phyloP scores from a whole-genome alignment of 805 yeast genomes.

The Pichia eremophila region DNA sequence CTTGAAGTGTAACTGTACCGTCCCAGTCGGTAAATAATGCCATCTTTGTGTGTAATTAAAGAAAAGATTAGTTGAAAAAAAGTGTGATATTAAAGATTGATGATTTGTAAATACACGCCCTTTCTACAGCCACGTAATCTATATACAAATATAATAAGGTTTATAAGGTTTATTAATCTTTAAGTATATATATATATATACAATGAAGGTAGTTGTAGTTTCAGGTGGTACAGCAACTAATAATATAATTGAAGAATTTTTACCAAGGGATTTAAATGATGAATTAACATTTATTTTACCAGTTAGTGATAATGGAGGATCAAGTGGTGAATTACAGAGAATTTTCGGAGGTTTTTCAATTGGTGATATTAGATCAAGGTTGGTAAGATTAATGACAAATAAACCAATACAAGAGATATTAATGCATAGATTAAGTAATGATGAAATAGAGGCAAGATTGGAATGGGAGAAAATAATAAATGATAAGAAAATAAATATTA shows the following conservation, averaged over 20 bases:
- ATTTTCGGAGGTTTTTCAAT: conserved; percentile 93
- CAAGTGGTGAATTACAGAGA: conserved; percentile 79
- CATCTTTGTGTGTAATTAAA: neutral
- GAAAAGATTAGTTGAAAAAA: no score
- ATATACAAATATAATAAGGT: no score
- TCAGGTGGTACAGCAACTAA: conserved; percentile 90
- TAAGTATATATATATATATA: no score
- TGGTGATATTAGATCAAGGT: conserved; percentile 81
- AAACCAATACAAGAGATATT: conserved; percentile 31
- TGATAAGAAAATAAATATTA: conserved; percentile 55
- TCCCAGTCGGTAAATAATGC: conserved; percentile 88
- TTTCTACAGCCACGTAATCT: no score
- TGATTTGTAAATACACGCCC: no score
- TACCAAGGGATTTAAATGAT: neutral
- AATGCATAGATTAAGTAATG: conserved; percentile 39
- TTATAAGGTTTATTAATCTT: no score
- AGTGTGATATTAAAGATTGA: no score
- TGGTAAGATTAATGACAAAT: conserved; percentile 61
- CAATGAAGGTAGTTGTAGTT: conserved; percentile 25
- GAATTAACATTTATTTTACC: conserved; percentile 62
- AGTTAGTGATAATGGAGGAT: conserved; percentile 88
- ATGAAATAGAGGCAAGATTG: conserved; percentile 38
- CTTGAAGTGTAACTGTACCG: conserved; percentile 94
- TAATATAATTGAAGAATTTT: conserved; percentile 52
- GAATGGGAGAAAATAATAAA: conserved; percentile 69